These are phyloP conservation scores for Rhododendron henanense DNA, from an alignment of 148 eudicot genomes.

Conservation along the genomic window DNA sequence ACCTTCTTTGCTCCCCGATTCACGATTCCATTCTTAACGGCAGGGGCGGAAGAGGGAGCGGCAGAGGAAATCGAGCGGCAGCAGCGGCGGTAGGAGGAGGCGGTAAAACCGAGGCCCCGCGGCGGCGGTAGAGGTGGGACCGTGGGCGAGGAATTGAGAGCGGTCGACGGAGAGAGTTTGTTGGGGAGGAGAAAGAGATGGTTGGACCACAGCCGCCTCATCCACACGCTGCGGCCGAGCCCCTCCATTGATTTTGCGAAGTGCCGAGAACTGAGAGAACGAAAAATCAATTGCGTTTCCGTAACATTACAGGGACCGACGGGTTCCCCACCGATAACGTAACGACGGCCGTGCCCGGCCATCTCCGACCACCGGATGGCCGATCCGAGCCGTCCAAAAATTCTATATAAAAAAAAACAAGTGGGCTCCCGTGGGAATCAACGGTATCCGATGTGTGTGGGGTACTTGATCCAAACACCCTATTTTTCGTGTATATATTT, in stretches of 20 bases:
- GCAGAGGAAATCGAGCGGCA: slow-evolving; percentile 3
- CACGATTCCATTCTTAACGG: slow-evolving; percentile 1
- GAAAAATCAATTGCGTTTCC: background rate
- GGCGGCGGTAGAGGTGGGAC: background rate
- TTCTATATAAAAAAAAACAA: too few relatives aligned
- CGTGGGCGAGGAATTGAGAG: background rate
- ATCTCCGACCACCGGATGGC: too few relatives aligned
- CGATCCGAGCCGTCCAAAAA: too few relatives aligned
- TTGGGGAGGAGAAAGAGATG: background rate
- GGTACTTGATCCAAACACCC: too few relatives aligned
- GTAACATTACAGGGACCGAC: too few relatives aligned
- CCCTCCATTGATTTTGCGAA: background rate
- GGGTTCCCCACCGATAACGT: too few relatives aligned
- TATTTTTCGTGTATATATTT: too few relatives aligned
- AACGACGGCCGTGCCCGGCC: too few relatives aligned
- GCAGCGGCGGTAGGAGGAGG: background rate
- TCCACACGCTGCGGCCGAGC: slow-evolving; percentile 11
- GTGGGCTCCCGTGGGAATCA: too few relatives aligned
- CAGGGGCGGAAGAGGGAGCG: background rate
- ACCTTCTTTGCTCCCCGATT: slow-evolving; percentile 38
- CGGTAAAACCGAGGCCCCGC: background rate
- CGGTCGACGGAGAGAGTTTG: background rate
- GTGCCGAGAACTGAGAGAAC: background rate
- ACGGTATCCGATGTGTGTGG: too few relatives aligned
- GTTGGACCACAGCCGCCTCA: slow-evolving; percentile 13